These are phyloP conservation scores for Cladophialophora psammophila DNA, from an alignment of 2,329 filamentous ascomycete genomes.

Conservation along the genomic window DNA sequence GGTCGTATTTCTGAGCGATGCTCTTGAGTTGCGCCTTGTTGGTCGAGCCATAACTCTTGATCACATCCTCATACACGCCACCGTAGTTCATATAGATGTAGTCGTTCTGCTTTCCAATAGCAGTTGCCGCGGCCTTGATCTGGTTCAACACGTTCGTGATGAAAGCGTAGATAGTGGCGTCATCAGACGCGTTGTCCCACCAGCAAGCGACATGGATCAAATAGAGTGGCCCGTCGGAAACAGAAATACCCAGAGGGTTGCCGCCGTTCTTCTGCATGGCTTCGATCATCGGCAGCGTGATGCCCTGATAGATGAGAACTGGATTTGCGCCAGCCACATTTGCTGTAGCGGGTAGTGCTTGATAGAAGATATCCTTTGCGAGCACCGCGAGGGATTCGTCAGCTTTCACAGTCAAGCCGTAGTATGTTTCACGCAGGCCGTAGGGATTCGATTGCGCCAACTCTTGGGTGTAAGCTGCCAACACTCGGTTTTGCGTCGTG, in stretches of 20 bases:
- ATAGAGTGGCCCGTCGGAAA: conserved; percentile 39
- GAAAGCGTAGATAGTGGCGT: conserved; percentile 42
- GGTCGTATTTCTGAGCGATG: conserved; percentile 52
- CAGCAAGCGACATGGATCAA: conserved; percentile 43
- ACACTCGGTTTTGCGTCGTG: conserved; percentile 42
- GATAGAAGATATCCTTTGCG: conserved; percentile 41
- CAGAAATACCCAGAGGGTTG: conserved; percentile 47
- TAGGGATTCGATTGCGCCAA: conserved; percentile 46
- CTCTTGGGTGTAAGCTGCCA: conserved; percentile 46
- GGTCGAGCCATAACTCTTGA: conserved; percentile 51
- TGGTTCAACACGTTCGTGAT: conserved; percentile 42
- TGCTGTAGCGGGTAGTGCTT: conserved; percentile 36
- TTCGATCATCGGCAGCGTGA: conserved; percentile 44
- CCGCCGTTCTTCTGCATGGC: conserved; percentile 45
- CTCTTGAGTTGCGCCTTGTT: conserved; percentile 47
- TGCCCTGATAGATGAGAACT: conserved; percentile 45
- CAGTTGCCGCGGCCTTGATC: conserved; percentile 44
- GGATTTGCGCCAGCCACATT: conserved; percentile 39
- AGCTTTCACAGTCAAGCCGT: conserved; percentile 45
- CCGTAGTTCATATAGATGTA: conserved; percentile 60
- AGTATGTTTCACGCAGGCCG: conserved; percentile 46
- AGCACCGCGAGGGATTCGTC: conserved; percentile 43
- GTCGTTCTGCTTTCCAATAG: conserved; percentile 41
- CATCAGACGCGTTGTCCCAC: conserved; percentile 47
- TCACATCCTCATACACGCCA: conserved; percentile 51